Percentiles rank a stretch among this genome's conserved stretches.
Evolutionary conservation across 2,329 filamentous ascomycete genomes (phyloP).

Genomic region (Penicillium sp.): DNA sequence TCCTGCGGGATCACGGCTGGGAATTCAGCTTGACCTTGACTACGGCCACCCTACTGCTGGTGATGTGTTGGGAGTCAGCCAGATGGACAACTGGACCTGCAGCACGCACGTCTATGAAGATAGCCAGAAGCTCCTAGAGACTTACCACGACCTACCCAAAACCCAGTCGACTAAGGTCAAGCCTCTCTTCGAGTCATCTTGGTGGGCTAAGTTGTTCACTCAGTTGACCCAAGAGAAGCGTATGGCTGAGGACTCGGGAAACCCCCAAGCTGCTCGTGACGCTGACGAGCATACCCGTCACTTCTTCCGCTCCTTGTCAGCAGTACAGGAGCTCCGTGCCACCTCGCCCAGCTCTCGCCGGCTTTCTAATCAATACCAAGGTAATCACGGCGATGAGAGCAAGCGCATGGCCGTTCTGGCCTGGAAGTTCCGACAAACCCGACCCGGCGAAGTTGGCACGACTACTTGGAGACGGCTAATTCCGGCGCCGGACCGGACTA

Average conservation of each 20-base stretch:
- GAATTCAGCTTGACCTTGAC: conserved; percentile 44
- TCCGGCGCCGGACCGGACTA: conserved; percentile 36
- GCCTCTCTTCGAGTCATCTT: conserved; percentile 45
- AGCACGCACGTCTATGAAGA: conserved; percentile 44
- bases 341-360: conserved; percentile 27
- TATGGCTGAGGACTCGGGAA: conserved; percentile 37
- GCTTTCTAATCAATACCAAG: conserved; percentile 27
- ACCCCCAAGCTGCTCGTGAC: conserved; percentile 29
- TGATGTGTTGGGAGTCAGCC: conserved; percentile 32
- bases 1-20: conserved; percentile 40
- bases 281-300: conserved; percentile 37
- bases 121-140: conserved; percentile 31
- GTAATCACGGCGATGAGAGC: conserved; percentile 27
- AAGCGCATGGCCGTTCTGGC: conserved; percentile 45
- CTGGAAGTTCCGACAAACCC: conserved; percentile 49
- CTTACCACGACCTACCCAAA: conserved; percentile 34
- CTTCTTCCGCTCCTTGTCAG: conserved; percentile 43
- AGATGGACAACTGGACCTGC: conserved; percentile 45
- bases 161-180: conserved; percentile 42
- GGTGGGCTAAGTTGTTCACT: conserved; percentile 47
- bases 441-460: conserved; percentile 39
- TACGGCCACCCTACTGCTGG: conserved; percentile 36
- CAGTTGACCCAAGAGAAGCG: conserved; percentile 42
- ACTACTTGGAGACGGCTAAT: conserved; percentile 47
- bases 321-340: conserved; percentile 48